Evolutionary conservation across 2,329 filamentous ascomycete genomes (phyloP), one percentile per base, ranked within the genome.

Genomic region (Aspergillus awamori): DNA sequence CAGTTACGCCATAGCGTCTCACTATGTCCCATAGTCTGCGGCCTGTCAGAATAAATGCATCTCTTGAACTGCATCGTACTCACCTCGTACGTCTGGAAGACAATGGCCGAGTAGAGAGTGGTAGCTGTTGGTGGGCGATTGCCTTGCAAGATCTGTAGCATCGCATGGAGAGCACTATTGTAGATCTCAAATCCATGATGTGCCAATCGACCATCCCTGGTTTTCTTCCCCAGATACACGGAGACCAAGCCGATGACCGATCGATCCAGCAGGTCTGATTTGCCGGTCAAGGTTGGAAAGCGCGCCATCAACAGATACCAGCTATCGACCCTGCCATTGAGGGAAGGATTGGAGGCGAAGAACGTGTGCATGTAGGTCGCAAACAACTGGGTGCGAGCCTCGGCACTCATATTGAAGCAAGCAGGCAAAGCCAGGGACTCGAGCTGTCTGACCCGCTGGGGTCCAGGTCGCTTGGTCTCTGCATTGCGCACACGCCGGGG

Each of bases 321-420:
- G 48, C 7, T 52, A 20, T 52, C 48, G 26, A 33, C 53, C 38
- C 11, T n/a, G 11, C 10, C 26, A 24, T 15, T 17, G 11, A 20
- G 33, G 33, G 28, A 54, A 8, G 28, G 17, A 30, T 30, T 11
- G 36, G 43, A 28, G 20, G 52, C n/a, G 43, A 41, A 45, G 43
- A 22, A 53, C 2, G 26, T 20, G 10, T 53, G 7, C 28, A 39
- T 36, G 15, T n/a, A 57, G 10, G 39, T 20, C 8, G 53, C 24
- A 53, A 65, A 4, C 39, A 68, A 24, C 41, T 69, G 24, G 13
- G 48, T 52, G 26, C 48, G 48, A n/a, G 17, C 26, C 30, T 52
- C 48, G 26, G 48, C 28, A 13, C n/a, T 33, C 48, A 33, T 10
- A 17, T 52, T 33, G 13, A 52, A 20, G 13, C 6, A 8, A 17